Base-by-base conservation (phyloP, 2,329 filamentous ascomycete genomes). In the Microsporum canis region DNA sequence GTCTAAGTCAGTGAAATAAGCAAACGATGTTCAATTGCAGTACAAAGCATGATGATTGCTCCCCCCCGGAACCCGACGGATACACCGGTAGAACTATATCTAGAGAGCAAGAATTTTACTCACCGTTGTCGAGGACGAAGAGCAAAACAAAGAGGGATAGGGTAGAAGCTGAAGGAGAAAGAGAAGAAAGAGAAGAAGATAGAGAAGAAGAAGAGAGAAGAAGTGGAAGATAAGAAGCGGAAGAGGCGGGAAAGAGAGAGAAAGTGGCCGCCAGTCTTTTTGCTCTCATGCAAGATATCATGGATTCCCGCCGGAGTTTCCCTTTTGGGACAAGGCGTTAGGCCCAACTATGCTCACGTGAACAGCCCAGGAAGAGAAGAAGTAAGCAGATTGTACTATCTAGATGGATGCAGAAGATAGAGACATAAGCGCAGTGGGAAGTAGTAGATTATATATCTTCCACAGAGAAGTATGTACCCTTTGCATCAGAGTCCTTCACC, bases 121-220 rank as follows among this genome's bases (percentile, higher is more conserved):
- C 14, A 53, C 49, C 27, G 7, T 43, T 14, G 39, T 12, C 3
- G 39, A 7, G n/a, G 39, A 43, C 34, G 5, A 17, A 38, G 33
- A 34, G 23, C 3, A 10, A 27, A 5, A n/a, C 27, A 7, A 3
- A 17, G 10, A 33, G 12, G 14, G 12, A 47, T 58, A 41, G 62
- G 34, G 23, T 41, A 36, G 38, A 59, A 43, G 38, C 58, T 31
- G 39, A 43, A 59, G 33, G 47, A 61, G 51, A 39, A 59, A 43
- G 29, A 60, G 56, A 57, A 61, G 38, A 60, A 60, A 49, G 41
- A 34, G 39, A 60, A 33, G 47, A 39, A 34, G 41, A 23, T 23
- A 45, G 31, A 59, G 10, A 56, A 47, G 36, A 53, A 62, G 27
- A 47, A 58, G 17, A 23, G 17, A 23, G 17, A 23, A 60, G 14